A percentile compares a stretch with the other conserved stretches of the same genome.
These are phyloP conservation scores for Teratosphaeria zuluensis DNA, from an alignment of 2,329 filamentous ascomycete species.

Conservation along the genomic window DNA sequence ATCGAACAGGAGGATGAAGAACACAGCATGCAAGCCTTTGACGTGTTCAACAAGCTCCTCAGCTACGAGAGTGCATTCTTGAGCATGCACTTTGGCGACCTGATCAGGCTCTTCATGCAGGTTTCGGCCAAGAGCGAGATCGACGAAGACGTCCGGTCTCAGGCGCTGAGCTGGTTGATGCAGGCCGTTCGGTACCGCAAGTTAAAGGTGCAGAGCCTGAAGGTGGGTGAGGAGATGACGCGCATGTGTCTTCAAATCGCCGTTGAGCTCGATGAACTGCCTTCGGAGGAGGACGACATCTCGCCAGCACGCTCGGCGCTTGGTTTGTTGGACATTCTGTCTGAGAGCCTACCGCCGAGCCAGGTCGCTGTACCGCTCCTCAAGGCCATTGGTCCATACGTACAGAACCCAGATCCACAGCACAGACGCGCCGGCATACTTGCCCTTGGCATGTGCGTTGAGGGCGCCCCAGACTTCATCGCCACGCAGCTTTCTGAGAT, in stretches of 20 bases:
- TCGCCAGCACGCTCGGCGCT: slow-evolving; percentile 79
- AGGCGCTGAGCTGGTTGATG: slow-evolving; percentile 88
- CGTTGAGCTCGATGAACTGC: slow-evolving; percentile 72
- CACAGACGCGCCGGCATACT: slow-evolving; percentile 85
- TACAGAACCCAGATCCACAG: slow-evolving; percentile 62
- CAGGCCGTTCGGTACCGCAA: slow-evolving; percentile 86
- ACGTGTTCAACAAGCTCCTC: slow-evolving; percentile 92
- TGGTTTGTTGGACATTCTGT: slow-evolving; percentile 78
- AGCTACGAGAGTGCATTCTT: slow-evolving; percentile 80
- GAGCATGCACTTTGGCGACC: slow-evolving; percentile 75
- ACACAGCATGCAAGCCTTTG: slow-evolving; percentile 79
- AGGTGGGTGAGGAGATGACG: slow-evolving; percentile 78
- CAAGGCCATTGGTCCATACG: slow-evolving; percentile 74
- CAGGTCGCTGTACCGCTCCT: slow-evolving; percentile 91
- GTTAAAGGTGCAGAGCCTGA: slow-evolving; percentile 87
- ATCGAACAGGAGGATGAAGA: slow-evolving; percentile 70
- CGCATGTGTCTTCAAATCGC: slow-evolving; percentile 80
- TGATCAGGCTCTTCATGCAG: slow-evolving; percentile 89
- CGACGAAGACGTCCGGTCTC: slow-evolving; percentile 76
- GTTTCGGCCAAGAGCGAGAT: slow-evolving; percentile 66
- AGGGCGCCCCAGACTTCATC: slow-evolving; percentile 95
- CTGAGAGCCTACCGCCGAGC: slow-evolving; percentile 78
- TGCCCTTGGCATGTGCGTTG: slow-evolving; percentile 84
- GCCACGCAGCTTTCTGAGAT: slow-evolving; percentile 82
- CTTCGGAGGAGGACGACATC: slow-evolving; percentile 67